phyloP scores from a whole-genome alignment of 2,329 filamentous ascomycete species.

The Diaporthe australafricana region DNA sequence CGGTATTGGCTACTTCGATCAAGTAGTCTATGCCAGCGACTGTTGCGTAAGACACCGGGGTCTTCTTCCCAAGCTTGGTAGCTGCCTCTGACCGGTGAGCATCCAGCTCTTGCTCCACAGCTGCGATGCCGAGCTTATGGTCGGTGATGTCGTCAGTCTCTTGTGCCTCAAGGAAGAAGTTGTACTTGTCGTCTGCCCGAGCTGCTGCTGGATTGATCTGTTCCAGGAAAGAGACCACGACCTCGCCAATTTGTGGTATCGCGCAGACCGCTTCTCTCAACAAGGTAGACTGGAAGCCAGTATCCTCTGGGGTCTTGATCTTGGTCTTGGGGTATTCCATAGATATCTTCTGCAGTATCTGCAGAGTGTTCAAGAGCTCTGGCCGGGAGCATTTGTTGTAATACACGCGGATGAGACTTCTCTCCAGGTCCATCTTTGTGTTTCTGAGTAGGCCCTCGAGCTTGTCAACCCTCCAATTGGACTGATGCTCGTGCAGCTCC shows the following conservation, averaged over 20 bases:
- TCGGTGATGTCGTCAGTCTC: conserved; percentile 91
- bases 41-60: conserved; percentile 80
- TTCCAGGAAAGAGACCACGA: conserved; percentile 81
- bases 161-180: conserved; percentile 88
- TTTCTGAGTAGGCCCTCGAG: conserved; percentile 77
- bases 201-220: conserved; percentile 86
- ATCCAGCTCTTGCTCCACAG: conserved; percentile 89
- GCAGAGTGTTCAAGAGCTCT: conserved; percentile 86
- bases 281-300: conserved; percentile 78
- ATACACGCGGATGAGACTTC: conserved; percentile 93
- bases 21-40: conserved; percentile 94
- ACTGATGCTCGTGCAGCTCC: conserved; percentile 79
- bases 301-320: conserved; percentile 72
- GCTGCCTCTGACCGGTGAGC: conserved; percentile 79
- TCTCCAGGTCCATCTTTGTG: conserved; percentile 86
- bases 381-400: conserved; percentile 95
- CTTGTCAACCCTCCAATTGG: conserved; percentile 76
- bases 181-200: conserved; percentile 89
- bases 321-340: conserved; percentile 73
- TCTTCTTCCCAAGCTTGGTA: conserved; percentile 76
- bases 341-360: conserved; percentile 85
- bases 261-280: conserved; percentile 78
- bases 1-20: conserved; percentile 87
- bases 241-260: conserved; percentile 80
- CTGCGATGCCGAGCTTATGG: conserved; percentile 91